Evolutionary conservation across 495 filamentous ascomycete species (phyloP), one percentile per base, ranked within the genome.

Genomic region (Rostrohypoxylon terebratum): DNA sequence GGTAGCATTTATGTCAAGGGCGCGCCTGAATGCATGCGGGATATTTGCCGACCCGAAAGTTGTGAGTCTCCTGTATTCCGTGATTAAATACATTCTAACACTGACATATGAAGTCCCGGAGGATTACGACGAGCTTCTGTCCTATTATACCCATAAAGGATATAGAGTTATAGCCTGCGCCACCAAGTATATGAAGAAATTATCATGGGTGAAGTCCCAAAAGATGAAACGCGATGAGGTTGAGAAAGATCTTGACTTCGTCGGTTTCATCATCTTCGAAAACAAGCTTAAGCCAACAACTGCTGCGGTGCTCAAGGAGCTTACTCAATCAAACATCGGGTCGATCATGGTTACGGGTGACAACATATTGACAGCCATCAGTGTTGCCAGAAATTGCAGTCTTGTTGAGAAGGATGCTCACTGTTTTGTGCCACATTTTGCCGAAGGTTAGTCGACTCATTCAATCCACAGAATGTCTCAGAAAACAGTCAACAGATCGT

Each of bases 121-220:
- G 36, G 93, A 98, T 76, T 99, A 95, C 76, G 93, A 98, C 38
- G 93, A 98, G 61, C 85, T 94, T 10, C 81, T 98, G 10, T 87
- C 86, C 25, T 89, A 95, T 76, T 98, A 99, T 79, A 98, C 96
- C 1, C 94, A 98, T 71, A 89, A 93, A 72, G 96, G 96, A 38
- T 99, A 93, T 79, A 90, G 96, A 69, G 96, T 99, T n/a, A 99
- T 99, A 80, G 96, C 90, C 2, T 98, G 94, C 78, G 96, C 96
- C 3, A 92, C 92, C 3, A 97, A 93, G 80, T 91, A 95, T 75
- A 88, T 97, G 57, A 86, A 85, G 51, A 96, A 92, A 72, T 83
- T 97, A 18, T 94, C 90, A 71, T 97, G 94, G 96, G 89, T 95
- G 63, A 97, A 94, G 78, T 91, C 93, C 11, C 94, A 97, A 76